Percentiles rank a stretch among this genome's conserved stretches.
phyloP scores from a whole-genome alignment of 306 rosid genomes.

The Prunus mume region DNA sequence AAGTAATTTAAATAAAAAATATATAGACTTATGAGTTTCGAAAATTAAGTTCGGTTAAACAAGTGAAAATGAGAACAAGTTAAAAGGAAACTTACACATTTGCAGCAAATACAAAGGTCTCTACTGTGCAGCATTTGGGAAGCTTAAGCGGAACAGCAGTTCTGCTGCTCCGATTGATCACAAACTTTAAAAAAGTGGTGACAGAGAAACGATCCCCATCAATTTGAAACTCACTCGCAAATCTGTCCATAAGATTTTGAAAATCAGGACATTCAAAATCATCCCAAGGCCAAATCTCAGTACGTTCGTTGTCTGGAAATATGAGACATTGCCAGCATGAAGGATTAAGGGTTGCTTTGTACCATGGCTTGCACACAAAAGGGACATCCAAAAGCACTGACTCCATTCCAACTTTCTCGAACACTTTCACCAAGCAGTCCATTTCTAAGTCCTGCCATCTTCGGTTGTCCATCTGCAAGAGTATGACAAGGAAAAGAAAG shows the following conservation, averaged over 20 bases:
- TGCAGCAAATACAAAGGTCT: neutral
- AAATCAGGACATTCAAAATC: too few species aligned
- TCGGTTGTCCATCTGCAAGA: neutral
- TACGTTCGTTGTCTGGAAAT: neutral
- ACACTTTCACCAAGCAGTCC: neutral
- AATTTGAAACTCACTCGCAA: neutral
- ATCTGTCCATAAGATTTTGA: neutral
- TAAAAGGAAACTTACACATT: neutral
- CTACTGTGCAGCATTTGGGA: neutral
- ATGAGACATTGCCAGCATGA: neutral
- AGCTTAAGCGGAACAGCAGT: neutral
- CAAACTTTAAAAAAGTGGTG: neutral
- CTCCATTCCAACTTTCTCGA: conserved; percentile 2
- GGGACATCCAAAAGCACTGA: neutral
- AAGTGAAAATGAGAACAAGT: too few species aligned
- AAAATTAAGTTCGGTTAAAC: too few species aligned
- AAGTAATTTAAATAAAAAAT: too few species aligned
- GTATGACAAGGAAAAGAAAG: too few species aligned
- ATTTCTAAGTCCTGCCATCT: neutral
- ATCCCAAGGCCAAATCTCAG: too few species aligned
- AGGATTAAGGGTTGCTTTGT: conserved; percentile 4
- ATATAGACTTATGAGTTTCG: too few species aligned
- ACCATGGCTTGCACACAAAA: neutral
- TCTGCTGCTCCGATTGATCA: neutral
- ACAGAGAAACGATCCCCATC: neutral